phyloP scores from a whole-genome alignment of 2,329 filamentous ascomycete species.

The Phyllosticta capitalensis region DNA sequence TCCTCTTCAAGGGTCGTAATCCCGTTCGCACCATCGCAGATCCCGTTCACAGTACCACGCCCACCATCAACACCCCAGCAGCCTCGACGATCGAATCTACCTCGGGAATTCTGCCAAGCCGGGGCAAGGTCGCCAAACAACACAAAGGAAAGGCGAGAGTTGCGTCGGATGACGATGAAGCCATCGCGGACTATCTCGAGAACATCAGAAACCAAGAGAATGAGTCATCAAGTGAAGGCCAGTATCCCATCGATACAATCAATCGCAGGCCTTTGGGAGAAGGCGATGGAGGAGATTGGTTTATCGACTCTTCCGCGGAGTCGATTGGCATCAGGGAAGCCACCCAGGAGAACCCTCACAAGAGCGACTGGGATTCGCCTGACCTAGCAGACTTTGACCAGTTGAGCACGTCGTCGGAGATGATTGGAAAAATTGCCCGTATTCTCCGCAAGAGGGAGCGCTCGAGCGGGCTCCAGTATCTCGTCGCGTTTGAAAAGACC shows the following conservation, averaged over 20 bases:
- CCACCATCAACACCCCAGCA: neutral
- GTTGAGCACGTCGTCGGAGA: slow-evolving; percentile 42
- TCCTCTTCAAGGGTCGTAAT: slow-evolving; percentile 34
- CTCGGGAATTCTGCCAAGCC: neutral
- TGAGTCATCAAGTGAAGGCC: slow-evolving; percentile 19
- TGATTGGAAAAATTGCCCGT: slow-evolving; percentile 31
- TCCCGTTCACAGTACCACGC: neutral
- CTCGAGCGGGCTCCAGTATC: slow-evolving; percentile 39
- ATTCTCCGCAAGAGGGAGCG: slow-evolving; percentile 39
- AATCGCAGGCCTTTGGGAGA: slow-evolving; percentile 22
- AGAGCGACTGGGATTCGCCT: slow-evolving; percentile 34
- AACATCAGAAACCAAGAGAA: slow-evolving; percentile 48
- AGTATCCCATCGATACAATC: neutral
- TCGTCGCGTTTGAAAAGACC: slow-evolving; percentile 40
- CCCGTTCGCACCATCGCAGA: slow-evolving; percentile 5
- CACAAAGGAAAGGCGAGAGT: neutral
- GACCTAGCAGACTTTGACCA: slow-evolving; percentile 40
- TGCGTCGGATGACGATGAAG: slow-evolving; percentile 38
- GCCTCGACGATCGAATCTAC: neutral
- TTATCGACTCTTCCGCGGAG: neutral
- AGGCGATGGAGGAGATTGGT: slow-evolving; percentile 23
- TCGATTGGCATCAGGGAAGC: neutral
- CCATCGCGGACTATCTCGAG: slow-evolving; percentile 60
- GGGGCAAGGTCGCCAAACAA: neutral
- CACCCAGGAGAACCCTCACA: slow-evolving; percentile 7